A percentile compares a stretch with the other conserved stretches of the same genome.
Evolutionary conservation across 2,329 filamentous ascomycete genomes (phyloP).

Genomic region (Fusarium sp.): DNA sequence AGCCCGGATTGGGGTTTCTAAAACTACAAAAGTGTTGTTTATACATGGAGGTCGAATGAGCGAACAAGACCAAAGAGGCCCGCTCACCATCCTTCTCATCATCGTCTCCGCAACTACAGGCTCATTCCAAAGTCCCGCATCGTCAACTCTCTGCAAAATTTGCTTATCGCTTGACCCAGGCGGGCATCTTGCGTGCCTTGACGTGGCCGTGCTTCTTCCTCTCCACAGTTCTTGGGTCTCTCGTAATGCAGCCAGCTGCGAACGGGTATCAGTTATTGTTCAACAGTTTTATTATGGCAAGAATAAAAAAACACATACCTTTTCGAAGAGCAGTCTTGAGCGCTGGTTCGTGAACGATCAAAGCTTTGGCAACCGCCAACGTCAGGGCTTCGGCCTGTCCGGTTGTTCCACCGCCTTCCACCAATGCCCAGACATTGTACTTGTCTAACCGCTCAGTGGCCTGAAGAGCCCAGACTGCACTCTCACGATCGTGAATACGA

Average conservation of each 20-base stretch:
- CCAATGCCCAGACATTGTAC: constrained; percentile 94
- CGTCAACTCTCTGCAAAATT: constrained; percentile 22
- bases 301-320: constrained; percentile 73
- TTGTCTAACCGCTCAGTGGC: constrained; percentile 88
- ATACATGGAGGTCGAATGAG: constrained; percentile 43
- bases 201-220: constrained; percentile 97
- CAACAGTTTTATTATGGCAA: constrained; percentile 20
- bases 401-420: constrained; percentile 89
- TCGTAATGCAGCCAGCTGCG: constrained; percentile 90
- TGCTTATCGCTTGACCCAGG: constrained; percentile 90
- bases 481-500: constrained; percentile 93
- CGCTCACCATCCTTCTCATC: constrained; percentile 39
- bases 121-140: constrained; percentile 35
- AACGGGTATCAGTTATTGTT: constrained; percentile 59
- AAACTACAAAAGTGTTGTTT: constrained; percentile 51
- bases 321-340: constrained; percentile 89
- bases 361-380: constrained; percentile 87
- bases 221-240: constrained; percentile 92
- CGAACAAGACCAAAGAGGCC: constrained; percentile 21
- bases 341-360: constrained; percentile 91
- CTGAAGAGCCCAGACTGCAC: constrained; percentile 91
- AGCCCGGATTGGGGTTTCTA: constrained; percentile 41
- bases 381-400: constrained; percentile 97
- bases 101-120: constrained; percentile 32
- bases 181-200: constrained; percentile 97